Evolutionary conservation across 768 basidiomycete genomes (phyloP), one percentile per base, ranked within the genome.

Genomic region (Epithele typhae): DNA sequence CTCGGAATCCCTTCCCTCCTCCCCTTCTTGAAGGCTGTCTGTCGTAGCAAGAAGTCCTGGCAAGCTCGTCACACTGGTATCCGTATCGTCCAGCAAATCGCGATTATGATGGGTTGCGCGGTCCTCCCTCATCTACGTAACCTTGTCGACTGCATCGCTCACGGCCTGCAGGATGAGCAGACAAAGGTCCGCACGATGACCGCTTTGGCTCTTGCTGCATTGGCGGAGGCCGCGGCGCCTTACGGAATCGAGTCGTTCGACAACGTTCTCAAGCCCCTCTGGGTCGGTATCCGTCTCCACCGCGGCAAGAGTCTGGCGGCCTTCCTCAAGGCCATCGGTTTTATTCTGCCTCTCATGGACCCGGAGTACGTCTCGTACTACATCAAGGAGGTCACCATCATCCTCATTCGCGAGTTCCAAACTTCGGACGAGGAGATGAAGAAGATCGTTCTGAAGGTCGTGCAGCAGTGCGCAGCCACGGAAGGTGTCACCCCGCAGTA

Each of bases 371-470:
- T 95, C 12, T 94, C 92, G 14, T 98, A 98, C 71, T 99, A 99
- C 66, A 97, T 94, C 39, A 95, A 95, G 68, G 95, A 97, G 72
- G 92, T 95, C 45, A 94, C 90, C 10, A 87, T 93, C 54, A 94
- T 95, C 63, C 86, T 95, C 46, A 95, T 95, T 53, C 92, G 96
- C 61, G 95, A 97, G 70, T 98, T 97, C 74, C 93, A 95, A 65
- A 96, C 94, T 5, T 95, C 95, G 8, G 96, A 99, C 64, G 96
- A 99, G 66, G 96, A 99, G 74, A 99, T 99, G 96, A 95, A 98
- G 80, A 96, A 98, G 77, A 98, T 98, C 55, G 96, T 99, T 5
- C 70, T 99, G 41, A 98, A 98, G 67, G 96, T 99, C 46, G 94
- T 98, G 58, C 96, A 98, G 68, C 96, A 98, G 65, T 98, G 96